Evolutionary conservation across 2,329 filamentous ascomycete genomes (phyloP).

Genomic region (Bipolaris bicolor): DNA sequence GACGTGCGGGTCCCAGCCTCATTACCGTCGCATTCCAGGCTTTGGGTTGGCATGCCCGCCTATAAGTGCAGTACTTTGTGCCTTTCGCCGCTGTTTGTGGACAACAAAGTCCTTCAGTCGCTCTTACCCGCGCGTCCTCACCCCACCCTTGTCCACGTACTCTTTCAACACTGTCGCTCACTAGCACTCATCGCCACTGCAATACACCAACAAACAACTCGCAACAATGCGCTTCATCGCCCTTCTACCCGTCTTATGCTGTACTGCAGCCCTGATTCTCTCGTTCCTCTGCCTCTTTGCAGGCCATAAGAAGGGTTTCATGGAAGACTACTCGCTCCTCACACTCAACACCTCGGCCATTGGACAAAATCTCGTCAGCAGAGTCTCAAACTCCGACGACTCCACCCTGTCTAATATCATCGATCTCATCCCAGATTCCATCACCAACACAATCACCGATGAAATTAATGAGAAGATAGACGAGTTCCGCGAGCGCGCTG

Average conservation of each 20-base stretch:
- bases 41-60: conserved; percentile 3
- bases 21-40: conserved; percentile 2
- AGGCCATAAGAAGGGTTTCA: conserved; percentile 61
- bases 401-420: conserved; percentile 39
- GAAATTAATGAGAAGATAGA: conserved; percentile 50
- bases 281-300: conserved; percentile 67
- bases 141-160: not conserved
- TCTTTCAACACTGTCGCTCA: conserved; percentile 2
- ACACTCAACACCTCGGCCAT: conserved; percentile 66
- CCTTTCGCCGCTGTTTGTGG: not conserved
- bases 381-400: conserved; percentile 25
- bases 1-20: conserved; percentile 12
- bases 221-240: conserved; percentile 54
- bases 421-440: conserved; percentile 44
- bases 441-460: conserved; percentile 42
- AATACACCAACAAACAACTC: conserved; percentile 1
- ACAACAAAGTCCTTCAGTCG: not conserved
- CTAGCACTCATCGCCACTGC: not conserved
- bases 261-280: conserved; percentile 63
- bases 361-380: conserved; percentile 50
- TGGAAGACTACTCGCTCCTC: conserved; percentile 64
- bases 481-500: conserved; percentile 56
- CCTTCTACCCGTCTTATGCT: conserved; percentile 58
- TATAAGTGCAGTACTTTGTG: conserved; percentile 14
- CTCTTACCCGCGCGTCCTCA: conserved; percentile 9